Evolutionary conservation across 345 rosid species (phyloP), one percentile per base, ranked within the genome.

Genomic region (Eutrema heterophyllum): DNA sequence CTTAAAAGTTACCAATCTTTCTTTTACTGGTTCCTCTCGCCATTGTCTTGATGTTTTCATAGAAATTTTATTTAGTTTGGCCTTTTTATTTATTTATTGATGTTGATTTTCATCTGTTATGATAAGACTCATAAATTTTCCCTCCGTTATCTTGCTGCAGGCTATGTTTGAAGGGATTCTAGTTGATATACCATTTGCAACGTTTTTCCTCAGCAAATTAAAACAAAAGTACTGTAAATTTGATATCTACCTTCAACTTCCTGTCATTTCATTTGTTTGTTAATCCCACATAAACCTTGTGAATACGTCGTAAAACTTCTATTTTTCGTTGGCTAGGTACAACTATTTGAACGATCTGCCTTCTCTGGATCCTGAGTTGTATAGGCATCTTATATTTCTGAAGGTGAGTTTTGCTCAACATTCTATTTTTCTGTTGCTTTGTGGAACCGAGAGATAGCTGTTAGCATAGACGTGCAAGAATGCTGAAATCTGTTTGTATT

Each of bases 141-240:
- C 71, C 64, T 7, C 63, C 24, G 9, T 24, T 54, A 15, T 55
- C 67, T 79, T 69, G 75, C 51, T 84, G 83, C 84, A 95, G 99
- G 98, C 98, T 49, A 90, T 95, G 97, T 95, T 88, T 84, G 99
- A 95, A 86, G 97, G 99, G 67, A 92, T 95, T 84, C 91, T 95
- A 44, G 98, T 95, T 80, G 99, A 95, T 74, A 88, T 95, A 72
- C 99, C 99, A 66, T 95, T 95, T 72, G 97, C 99, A 55, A 90
- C 98, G 53, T 95, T 95, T 88, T 95, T 95, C 86, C 85, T 95
- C 88, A 95, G 98, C 94, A 95, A 95, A 83, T 77, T 95, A 76
- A 95, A 92, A 72, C 96, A 83, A 53, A 95, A 92, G 99, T 95
- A 88, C 61, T 18, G 33, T 69, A 33, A 56, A 30, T 53, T 41